Percentiles rank a stretch among this genome's conserved stretches.
phyloP scores from a whole-genome alignment of 1,284 basidiomycete species.

The Tilletia indica region DNA sequence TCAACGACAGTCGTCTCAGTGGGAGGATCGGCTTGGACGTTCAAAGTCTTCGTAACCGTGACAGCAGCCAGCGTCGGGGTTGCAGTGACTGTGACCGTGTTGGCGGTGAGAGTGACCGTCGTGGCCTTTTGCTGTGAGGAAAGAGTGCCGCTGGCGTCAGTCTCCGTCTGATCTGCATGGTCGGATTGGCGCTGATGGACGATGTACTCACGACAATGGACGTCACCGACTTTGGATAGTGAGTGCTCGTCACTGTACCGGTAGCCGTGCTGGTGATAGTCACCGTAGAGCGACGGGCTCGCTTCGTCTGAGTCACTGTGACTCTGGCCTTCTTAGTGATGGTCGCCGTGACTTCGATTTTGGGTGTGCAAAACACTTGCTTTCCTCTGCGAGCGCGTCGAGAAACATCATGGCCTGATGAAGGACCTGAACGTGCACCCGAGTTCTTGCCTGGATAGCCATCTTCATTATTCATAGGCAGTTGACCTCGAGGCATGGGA shows the following conservation, averaged over 20 bases:
- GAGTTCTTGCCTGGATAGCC: background rate
- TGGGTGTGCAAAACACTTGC: background rate
- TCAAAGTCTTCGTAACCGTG: background rate
- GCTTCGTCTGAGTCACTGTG: slow-evolving; percentile 1
- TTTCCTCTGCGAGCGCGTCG: background rate
- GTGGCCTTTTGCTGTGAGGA: too few species aligned
- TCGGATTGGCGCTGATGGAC: background rate
- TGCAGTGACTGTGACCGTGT: background rate
- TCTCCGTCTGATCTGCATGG: background rate
- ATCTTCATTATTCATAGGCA: background rate
- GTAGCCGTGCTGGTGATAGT: background rate
- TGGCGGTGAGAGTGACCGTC: background rate
- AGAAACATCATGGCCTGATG: background rate
- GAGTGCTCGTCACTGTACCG: background rate
- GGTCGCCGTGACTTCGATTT: background rate
- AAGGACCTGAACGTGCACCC: background rate
- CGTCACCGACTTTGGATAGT: background rate
- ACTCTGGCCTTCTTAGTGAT: background rate
- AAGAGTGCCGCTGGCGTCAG: too few species aligned
- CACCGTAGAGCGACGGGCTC: background rate
- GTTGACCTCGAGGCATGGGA: background rate
- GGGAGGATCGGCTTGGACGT: background rate
- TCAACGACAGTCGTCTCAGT: background rate
- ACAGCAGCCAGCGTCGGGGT: background rate
- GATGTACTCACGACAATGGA: background rate